Evolutionary conservation across 1,284 basidiomycete species (phyloP), one percentile per base, ranked within the genome.

Genomic region (Sphagnurus paluster): DNA sequence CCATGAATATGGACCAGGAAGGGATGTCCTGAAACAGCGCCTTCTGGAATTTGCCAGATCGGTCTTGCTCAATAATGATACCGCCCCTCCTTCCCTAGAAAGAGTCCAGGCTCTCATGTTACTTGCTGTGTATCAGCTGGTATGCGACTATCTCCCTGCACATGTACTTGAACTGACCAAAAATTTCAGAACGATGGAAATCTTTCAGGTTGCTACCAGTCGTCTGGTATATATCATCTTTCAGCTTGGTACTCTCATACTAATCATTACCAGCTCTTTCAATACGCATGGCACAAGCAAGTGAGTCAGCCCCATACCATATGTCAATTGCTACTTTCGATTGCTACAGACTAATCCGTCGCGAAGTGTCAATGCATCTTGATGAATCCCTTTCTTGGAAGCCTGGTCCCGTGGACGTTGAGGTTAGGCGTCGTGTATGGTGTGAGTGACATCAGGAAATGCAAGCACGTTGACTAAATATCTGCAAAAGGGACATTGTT

Each of bases 21-120:
- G 52, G 11, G 49, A 47, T 17, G 49, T 45, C 4, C 35, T 56
- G 33, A 49, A 53, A 36, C 23, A 50, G 28, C 49, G 49, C 8
- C 35, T 56, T 21, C 42, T 39, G 19, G 47, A 52, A 17, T 49
- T 52, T 43, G 34, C 50, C 10, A 39, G 36, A 7, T 42, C 46
- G 5, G 24, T 49, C 13, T 39, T 52, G 13, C 20, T 42, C 14
- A 40, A n/a, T 14, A 39, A 43, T 23, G 39, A 49, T 43, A 11
- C 43, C 1, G 23, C 29, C 13, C 26, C 30, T 16, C 44, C 48
- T 13, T 41, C 44, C 11, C 39, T 50, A 26, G 48, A 50, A 39
- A 23, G 43, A 30, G 32, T 46, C 7, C 42, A 50, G 39, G 48
- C 48, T 13, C n/a, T 50, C 19, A 38, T 46, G 19, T 24, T 50